Percentiles rank a stretch among this genome's conserved stretches.
Evolutionary conservation across 768 basidiomycete species (phyloP).

Genomic region (Termitomyces heimii): DNA sequence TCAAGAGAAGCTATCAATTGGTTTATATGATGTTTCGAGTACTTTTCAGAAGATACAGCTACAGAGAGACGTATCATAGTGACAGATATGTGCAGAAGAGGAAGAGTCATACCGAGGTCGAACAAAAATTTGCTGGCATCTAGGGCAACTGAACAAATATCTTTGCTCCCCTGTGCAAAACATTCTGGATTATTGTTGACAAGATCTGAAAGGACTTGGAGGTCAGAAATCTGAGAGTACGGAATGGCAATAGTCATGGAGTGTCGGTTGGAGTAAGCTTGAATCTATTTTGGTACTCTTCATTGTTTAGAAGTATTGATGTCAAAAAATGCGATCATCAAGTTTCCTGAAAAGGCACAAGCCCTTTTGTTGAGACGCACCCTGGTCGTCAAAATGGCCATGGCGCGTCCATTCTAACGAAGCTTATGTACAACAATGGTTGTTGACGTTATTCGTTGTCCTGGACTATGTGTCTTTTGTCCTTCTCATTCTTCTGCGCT

Average conservation of each 20-base stretch:
- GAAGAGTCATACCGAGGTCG: conserved; percentile 53
- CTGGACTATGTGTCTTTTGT: not conserved
- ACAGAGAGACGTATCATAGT: conserved; percentile 6
- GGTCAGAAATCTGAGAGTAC: conserved; percentile 22
- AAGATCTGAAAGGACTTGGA: conserved; percentile 45
- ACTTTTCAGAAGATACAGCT: conserved; percentile 66
- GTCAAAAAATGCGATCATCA: not conserved
- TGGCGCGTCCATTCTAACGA: conserved; percentile 3
- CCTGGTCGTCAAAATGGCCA: not conserved
- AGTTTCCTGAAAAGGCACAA: not conserved
- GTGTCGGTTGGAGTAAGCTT: not conserved
- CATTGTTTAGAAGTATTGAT: conserved; percentile 8
- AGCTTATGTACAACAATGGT: conserved; percentile 7
- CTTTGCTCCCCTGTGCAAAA: conserved; percentile 47
- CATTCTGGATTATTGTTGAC: conserved; percentile 50
- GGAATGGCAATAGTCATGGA: not conserved
- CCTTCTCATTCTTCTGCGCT: not conserved
- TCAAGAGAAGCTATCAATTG: conserved; percentile 63
- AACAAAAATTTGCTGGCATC: conserved; percentile 71
- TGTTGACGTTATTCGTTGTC: not conserved
- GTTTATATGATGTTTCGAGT: conserved; percentile 58
- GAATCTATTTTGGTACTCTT: not conserved
- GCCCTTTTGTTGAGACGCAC: not conserved
- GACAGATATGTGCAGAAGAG: conserved; percentile 1
- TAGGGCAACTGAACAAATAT: conserved; percentile 53